A percentile compares a stretch with the other conserved stretches of the same genome.
phyloP scores from a whole-genome alignment of 2,329 filamentous ascomycete species.

The Scopulariopsis brevicaulis region DNA sequence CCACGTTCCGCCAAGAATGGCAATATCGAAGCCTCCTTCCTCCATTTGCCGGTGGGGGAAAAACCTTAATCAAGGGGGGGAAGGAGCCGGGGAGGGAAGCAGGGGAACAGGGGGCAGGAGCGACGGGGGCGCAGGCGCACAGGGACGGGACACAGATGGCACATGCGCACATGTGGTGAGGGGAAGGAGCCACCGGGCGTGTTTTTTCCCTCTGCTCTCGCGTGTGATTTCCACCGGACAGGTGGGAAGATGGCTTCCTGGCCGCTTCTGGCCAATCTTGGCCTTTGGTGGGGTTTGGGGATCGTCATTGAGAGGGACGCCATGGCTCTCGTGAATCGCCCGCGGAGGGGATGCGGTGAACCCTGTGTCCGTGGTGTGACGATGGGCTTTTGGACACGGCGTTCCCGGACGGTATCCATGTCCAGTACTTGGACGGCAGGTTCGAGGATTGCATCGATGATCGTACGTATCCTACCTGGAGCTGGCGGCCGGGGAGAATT shows the following conservation, averaged over 20 bases:
- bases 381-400: neutral
- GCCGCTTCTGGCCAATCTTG: neutral
- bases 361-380: neutral
- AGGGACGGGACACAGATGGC: neutral
- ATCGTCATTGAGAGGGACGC: neutral
- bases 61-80: neutral
- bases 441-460: neutral
- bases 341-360: neutral
- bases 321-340: neutral
- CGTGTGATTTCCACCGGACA: neutral
- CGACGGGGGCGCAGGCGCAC: neutral
- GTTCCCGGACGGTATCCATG: neutral
- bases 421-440: neutral
- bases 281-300: neutral
- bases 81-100: neutral
- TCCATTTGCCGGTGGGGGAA: neutral
- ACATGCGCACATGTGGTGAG: neutral
- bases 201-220: neutral
- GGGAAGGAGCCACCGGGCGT: neutral
- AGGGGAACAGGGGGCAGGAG: neutral
- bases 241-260: neutral
- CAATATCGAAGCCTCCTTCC: neutral
- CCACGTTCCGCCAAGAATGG: neutral
- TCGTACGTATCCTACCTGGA: neutral
- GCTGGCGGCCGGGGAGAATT: neutral